Conservation (phyloP, 225 moss, liverwort and hornwort genomes). For the Takakia lepidozioides region DNA sequence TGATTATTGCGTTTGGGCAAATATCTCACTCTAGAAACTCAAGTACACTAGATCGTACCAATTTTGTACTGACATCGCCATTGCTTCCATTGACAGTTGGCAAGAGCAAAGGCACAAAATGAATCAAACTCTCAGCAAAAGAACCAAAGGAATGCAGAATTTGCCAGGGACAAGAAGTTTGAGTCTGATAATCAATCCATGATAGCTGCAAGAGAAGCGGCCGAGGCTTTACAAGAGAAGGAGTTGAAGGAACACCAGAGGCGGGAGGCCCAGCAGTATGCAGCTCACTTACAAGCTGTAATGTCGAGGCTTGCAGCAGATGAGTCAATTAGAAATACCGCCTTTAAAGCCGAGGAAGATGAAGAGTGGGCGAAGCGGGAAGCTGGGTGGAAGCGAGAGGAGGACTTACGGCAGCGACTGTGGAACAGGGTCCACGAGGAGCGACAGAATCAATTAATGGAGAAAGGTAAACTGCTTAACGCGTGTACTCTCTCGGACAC, state of each 20-base stretch:
- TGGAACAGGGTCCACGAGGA: conserved; percentile 84
- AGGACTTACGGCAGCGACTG: conserved; percentile 74
- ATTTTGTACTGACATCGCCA: too few species aligned
- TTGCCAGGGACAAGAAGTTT: conserved; percentile 58
- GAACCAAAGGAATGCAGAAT: conserved; percentile 47
- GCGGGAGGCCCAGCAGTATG: conserved; percentile 80
- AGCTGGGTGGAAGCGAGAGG: conserved; percentile 82
- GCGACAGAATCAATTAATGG: conserved; percentile 67
- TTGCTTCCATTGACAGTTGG: conserved; percentile 40
- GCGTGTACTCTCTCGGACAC: too few species aligned
- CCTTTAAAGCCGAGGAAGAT: conserved; percentile 88
- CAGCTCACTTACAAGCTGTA: conserved; percentile 64
- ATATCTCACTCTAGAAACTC: too few species aligned
- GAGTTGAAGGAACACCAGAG: conserved; percentile 77
- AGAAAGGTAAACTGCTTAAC: conserved; percentile 74
- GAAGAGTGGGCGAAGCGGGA: conserved; percentile 95
- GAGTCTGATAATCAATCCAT: conserved; percentile 68
- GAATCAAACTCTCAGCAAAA: conserved; percentile 53
- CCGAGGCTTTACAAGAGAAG: conserved; percentile 54
- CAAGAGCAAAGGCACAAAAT: conserved; percentile 36
- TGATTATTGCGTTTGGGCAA: too few species aligned
- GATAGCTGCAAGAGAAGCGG: conserved; percentile 66
- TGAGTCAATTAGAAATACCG: conserved; percentile 44
- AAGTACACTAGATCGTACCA: too few species aligned
- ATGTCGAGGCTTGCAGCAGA: conserved; percentile 55